Conservation (phyloP, 768 basidiomycete species). For the Pluteus cervinus region DNA sequence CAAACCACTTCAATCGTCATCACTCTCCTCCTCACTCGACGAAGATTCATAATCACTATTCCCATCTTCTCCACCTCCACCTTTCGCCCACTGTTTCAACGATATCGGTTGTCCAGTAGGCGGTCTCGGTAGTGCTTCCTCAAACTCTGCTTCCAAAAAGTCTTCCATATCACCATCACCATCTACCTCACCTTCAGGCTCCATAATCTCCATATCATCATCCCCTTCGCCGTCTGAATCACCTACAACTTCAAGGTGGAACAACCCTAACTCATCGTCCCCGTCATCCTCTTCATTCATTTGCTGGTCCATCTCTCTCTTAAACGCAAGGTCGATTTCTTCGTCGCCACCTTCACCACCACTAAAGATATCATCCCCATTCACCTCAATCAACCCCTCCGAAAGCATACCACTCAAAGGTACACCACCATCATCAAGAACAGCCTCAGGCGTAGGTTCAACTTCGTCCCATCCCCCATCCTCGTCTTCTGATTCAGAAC, state of each 20-base stretch:
- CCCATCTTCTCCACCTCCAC: conserved; percentile 3
- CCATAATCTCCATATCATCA: too few relatives aligned
- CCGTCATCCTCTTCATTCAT: conserved; percentile 4
- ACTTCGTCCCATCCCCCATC: conserved; percentile 8
- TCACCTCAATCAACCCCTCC: too few relatives aligned
- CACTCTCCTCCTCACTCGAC: conserved; percentile 7
- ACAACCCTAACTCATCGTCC: too few relatives aligned
- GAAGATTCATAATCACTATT: conserved; percentile 6
- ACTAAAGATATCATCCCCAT: neutral
- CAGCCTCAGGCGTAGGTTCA: conserved; percentile 5
- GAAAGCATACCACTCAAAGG: too few relatives aligned
- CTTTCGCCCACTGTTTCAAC: conserved; percentile 5
- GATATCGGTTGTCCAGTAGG: conserved; percentile 4
- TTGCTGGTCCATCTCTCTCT: conserved; percentile 5
- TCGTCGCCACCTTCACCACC: neutral
- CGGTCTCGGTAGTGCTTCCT: neutral
- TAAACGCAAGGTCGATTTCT: conserved; percentile 6
- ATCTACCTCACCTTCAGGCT: too few relatives aligned
- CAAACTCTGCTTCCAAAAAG: neutral
- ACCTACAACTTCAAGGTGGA: too few relatives aligned
- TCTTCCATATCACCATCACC: neutral
- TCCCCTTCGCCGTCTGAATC: too few relatives aligned
- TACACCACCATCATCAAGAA: conserved; percentile 2
- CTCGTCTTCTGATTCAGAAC: too few relatives aligned
- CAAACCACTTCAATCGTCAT: conserved; percentile 9